phyloP scores from a whole-genome alignment of 2,329 filamentous ascomycete species.

The Pseudogymnoascus sp. region DNA sequence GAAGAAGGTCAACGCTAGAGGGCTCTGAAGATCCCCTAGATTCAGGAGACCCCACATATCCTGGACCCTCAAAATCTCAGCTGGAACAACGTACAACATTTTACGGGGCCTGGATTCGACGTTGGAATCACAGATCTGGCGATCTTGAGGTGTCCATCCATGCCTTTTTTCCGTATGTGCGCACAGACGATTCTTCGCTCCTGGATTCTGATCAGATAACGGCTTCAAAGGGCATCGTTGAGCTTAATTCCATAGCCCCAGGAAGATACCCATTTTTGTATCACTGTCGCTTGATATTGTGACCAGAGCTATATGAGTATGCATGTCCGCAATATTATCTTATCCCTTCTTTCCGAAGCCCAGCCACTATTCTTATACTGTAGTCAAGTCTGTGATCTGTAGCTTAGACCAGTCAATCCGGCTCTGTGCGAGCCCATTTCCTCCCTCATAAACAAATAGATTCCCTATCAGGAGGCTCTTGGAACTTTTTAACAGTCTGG shows the following conservation, averaged over 20 bases:
- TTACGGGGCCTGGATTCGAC: neutral
- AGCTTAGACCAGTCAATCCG: neutral
- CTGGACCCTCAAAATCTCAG: constrained; percentile 6
- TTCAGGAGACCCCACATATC: constrained; percentile 1
- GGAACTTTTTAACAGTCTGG: neutral
- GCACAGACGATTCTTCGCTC: neutral
- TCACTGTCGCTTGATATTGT: neutral
- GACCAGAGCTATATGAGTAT: neutral
- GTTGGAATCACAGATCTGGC: neutral
- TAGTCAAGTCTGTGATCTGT: neutral
- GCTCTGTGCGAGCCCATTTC: neutral
- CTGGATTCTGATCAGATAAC: neutral
- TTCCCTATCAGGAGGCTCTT: neutral
- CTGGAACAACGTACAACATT: neutral
- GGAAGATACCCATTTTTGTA: constrained; percentile 1
- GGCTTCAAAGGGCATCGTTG: neutral
- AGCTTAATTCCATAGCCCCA: neutral
- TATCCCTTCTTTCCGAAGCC: neutral
- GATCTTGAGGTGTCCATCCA: neutral
- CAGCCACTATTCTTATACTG: neutral
- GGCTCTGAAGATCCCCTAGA: neutral
- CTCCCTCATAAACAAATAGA: neutral
- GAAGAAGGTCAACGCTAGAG: constrained; percentile 6
- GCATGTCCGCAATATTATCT: neutral
- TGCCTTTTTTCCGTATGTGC: neutral